Percentiles rank a stretch among this genome's conserved stretches.
Evolutionary conservation across 495 filamentous ascomycete genomes (phyloP).

Genomic region (Clavariopsis aquatica): DNA sequence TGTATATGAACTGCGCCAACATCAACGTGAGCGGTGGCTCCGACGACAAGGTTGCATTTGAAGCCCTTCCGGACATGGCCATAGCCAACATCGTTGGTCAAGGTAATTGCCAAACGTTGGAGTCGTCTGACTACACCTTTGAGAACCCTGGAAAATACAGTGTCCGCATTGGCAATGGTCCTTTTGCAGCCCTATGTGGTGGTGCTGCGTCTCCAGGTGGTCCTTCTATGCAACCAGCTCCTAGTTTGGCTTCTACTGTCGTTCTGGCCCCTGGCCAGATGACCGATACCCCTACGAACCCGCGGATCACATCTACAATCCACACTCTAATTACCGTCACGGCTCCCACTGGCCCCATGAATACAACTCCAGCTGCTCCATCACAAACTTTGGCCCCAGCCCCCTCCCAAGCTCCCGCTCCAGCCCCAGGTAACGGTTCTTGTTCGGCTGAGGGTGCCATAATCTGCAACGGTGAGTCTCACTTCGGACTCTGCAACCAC

Average conservation of each 20-base stretch:
- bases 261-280: slow-evolving; percentile 14
- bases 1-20: slow-evolving; percentile 64
- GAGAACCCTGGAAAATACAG: slow-evolving; percentile 34
- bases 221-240: slow-evolving; percentile 4
- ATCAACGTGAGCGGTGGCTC: slow-evolving; percentile 53
- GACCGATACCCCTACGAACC: slow-evolving; percentile 15
- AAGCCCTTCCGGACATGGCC: slow-evolving; percentile 57
- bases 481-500: slow-evolving; percentile 44
- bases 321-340: slow-evolving; percentile 24
- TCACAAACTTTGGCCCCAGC: slow-evolving; percentile 3
- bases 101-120: slow-evolving; percentile 27
- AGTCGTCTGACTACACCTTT: slow-evolving; percentile 28
- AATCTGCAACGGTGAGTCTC: slow-evolving; percentile 39
- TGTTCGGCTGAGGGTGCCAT: slow-evolving; percentile 37
- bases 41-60: slow-evolving; percentile 37
- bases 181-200: slow-evolving; percentile 18
- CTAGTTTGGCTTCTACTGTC: slow-evolving; percentile 11
- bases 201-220: slow-evolving; percentile 15
- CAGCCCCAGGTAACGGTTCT: slow-evolving; percentile 6
- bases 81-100: slow-evolving; percentile 54
- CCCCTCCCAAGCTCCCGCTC: slow-evolving; percentile 6
- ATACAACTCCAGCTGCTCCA: slow-evolving; percentile 14
- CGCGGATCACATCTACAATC: slow-evolving; percentile 17
- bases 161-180: slow-evolving; percentile 18
- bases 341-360: neutral